These are phyloP conservation scores for Hemerocallis citrina DNA, from an alignment of 106 monocot species.

Conservation along the genomic window DNA sequence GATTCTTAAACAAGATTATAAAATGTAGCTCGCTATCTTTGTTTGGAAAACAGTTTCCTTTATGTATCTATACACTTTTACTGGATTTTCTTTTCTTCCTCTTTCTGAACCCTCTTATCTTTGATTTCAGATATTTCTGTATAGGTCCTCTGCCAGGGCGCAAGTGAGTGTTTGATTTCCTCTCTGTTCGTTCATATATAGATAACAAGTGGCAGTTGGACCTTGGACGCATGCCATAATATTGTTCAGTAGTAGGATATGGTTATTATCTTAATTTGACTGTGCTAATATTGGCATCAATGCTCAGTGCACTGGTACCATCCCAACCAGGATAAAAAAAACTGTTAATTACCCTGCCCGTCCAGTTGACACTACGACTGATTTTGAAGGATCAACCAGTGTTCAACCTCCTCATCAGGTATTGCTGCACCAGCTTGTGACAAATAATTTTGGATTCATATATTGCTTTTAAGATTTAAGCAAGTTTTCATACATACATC, in stretches of 20 bases:
- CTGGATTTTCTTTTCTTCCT: no score
- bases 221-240: not conserved
- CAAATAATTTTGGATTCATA: not conserved
- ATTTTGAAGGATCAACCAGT: slow-evolving; percentile 90
- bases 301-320: slow-evolving; percentile 73
- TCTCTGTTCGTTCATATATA: not conserved
- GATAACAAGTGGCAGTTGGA: not conserved
- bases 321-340: slow-evolving; percentile 82
- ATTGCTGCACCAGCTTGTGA: slow-evolving; percentile 11
- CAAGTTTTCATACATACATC: no score
- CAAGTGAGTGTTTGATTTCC: slow-evolving; percentile 51
- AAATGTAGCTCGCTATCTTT: no score
- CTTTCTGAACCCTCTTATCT: not conserved
- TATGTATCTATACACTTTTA: no score
- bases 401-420: slow-evolving; percentile 84
- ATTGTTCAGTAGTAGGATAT: slow-evolving; percentile 1
- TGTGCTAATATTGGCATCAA: slow-evolving; percentile 10
- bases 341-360: slow-evolving; percentile 72
- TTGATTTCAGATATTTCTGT: slow-evolving; percentile 71
- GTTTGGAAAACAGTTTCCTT: no score
- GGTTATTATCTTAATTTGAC: slow-evolving; percentile 7
- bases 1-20: no score
- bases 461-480: not conserved
- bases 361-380: slow-evolving; percentile 85
- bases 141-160: slow-evolving; percentile 94